Evolutionary conservation across 805 yeast genomes (phyloP).

Genomic region (Candida fluviatilis): DNA sequence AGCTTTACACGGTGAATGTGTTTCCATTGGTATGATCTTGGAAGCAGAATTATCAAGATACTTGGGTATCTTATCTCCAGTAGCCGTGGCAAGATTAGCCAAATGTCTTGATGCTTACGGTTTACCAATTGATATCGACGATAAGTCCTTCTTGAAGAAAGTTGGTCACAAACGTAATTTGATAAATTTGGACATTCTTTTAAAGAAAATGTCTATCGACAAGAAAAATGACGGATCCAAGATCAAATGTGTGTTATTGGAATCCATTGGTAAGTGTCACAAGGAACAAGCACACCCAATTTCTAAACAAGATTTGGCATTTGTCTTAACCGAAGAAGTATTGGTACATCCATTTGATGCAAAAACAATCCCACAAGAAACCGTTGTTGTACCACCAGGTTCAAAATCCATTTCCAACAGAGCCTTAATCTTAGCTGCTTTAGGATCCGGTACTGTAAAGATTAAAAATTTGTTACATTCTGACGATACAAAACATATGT

Average conservation of each 20-base stretch:
- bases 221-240: conserved; percentile 93
- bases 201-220: conserved; percentile 89
- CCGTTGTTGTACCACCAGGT: conserved; percentile 81
- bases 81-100: conserved; percentile 85
- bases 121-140: conserved; percentile 75
- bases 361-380: conserved; percentile 32
- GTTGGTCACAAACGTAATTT: conserved; percentile 58
- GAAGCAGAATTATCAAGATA: conserved; percentile 96
- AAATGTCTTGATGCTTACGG: conserved; percentile 83
- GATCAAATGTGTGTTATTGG: conserved; percentile 81
- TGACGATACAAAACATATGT: conserved; percentile 94
- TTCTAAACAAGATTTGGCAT: conserved; percentile 71
- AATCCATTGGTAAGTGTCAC: conserved; percentile 82
- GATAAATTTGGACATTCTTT: conserved; percentile 71
- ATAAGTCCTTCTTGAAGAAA: conserved; percentile 58
- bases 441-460: conserved; percentile 80
- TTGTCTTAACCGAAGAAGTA: conserved; percentile 79
- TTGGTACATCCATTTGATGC: conserved; percentile 55
- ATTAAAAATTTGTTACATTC: conserved; percentile 87
- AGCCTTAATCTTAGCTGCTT: conserved; percentile 88
- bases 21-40: conserved; percentile 90
- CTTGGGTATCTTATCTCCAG: conserved; percentile 82
- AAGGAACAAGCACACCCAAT: conserved; percentile 86
- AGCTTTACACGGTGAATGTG: conserved; percentile 97
- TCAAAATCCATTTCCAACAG: conserved; percentile 96